These are phyloP conservation scores for Mycothermus thermophilus DNA, from an alignment of 495 filamentous ascomycete genomes.

Conservation along the genomic window DNA sequence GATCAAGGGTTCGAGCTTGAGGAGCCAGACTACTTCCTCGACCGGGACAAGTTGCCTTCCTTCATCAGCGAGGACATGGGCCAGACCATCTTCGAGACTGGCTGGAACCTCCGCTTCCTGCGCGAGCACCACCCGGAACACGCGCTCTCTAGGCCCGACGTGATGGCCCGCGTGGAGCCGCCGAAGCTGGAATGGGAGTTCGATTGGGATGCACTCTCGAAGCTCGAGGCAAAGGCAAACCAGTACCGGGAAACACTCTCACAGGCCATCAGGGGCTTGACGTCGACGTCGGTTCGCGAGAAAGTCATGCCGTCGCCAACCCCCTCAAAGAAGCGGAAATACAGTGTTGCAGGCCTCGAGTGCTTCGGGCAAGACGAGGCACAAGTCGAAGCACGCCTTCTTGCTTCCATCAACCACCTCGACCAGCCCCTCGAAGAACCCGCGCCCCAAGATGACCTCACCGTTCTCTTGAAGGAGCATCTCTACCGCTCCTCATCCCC, in stretches of 20 bases:
- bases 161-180: constrained; percentile 30
- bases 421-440: constrained; percentile 17
- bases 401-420: constrained; percentile 37
- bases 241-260: constrained; percentile 46
- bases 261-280: constrained; percentile 30
- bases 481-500: constrained; percentile 11
- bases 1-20: constrained; percentile 38
- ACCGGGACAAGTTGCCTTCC: constrained; percentile 46
- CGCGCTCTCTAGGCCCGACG: constrained; percentile 45
- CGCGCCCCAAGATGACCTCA: constrained; percentile 18
- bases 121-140: constrained; percentile 63
- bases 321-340: background rate
- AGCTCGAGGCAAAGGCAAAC: constrained; percentile 44
- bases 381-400: constrained; percentile 33
- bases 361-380: constrained; percentile 37
- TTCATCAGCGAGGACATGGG: constrained; percentile 54
- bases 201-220: constrained; percentile 59
- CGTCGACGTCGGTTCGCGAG: too few relatives aligned
- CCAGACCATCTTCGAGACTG: constrained; percentile 58
- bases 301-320: background rate
- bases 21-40: constrained; percentile 45
- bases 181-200: constrained; percentile 59
- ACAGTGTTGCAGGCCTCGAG: constrained; percentile 15
- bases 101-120: constrained; percentile 61
- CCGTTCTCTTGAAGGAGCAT: constrained; percentile 15